A percentile compares a stretch with the other conserved stretches of the same genome.
These are phyloP conservation scores for Alternaria solani DNA, from an alignment of 2,329 filamentous ascomycete species.

Conservation along the genomic window DNA sequence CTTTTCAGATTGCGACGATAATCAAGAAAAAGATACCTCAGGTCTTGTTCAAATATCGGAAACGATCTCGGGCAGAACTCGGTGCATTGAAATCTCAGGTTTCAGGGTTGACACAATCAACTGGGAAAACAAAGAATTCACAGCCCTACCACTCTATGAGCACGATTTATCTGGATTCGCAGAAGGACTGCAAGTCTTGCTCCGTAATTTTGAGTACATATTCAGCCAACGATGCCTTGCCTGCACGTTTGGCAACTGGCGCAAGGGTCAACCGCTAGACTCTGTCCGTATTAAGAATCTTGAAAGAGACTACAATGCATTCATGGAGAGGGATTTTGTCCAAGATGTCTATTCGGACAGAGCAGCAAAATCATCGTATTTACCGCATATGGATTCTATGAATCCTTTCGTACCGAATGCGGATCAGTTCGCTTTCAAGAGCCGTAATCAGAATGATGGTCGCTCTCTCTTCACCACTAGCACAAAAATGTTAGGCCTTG, in stretches of 20 bases:
- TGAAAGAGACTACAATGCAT: background rate
- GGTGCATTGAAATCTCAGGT: background rate
- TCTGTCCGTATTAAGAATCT: background rate
- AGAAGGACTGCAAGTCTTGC: background rate
- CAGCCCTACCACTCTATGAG: background rate
- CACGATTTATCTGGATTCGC: no score
- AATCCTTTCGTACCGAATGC: background rate
- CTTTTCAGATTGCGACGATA: background rate
- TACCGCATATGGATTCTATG: no score
- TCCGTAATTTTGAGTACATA: background rate
- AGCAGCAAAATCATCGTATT: no score
- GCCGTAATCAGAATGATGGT: fast-evolving
- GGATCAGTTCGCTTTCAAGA: background rate
- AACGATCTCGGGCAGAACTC: background rate
- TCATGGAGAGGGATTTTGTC: background rate
- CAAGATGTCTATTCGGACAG: no score
- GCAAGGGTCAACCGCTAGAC: fast-evolving
- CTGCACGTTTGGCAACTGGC: background rate
- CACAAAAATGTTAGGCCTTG: background rate
- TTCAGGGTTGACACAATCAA: background rate
- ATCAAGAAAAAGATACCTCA: background rate
- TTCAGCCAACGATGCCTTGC: background rate
- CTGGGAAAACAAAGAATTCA: background rate
- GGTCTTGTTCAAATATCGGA: background rate
- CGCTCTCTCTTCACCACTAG: background rate